These are phyloP conservation scores for Avena insularis DNA, from an alignment of 176 grass and related monocot species.

Conservation along the genomic window DNA sequence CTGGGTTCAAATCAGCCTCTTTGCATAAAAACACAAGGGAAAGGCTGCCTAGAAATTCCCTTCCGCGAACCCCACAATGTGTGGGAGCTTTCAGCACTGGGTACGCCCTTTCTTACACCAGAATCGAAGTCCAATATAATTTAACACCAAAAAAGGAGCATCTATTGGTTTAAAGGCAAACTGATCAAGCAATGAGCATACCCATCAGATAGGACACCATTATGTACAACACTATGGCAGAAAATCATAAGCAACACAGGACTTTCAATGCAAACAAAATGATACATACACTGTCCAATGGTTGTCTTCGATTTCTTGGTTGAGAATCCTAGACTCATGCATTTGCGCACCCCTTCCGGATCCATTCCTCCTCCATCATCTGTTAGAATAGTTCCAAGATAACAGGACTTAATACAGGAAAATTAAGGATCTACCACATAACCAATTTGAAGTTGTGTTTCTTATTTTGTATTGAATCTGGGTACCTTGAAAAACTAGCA, in stretches of 20 bases:
- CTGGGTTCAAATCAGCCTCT: too few relatives aligned
- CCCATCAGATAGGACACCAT: not conserved
- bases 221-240: not conserved
- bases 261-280: not conserved
- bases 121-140: slow-evolving; percentile 18
- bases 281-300: slow-evolving; percentile 87
- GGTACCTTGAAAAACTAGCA: slow-evolving; percentile 96
- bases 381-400: slow-evolving; percentile 41
- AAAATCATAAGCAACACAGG: not conserved
- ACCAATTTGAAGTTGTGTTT: slow-evolving; percentile 9
- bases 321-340: slow-evolving; percentile 98
- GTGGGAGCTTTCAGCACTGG: too few relatives aligned
- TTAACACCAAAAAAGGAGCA: not conserved
- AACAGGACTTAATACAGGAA: slow-evolving; percentile 24
- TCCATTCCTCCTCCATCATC: slow-evolving; percentile 99
- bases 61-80: too few relatives aligned
- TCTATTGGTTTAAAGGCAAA: slow-evolving; percentile 12
- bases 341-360: slow-evolving; percentile 82
- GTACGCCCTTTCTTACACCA: not conserved
- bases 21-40: too few relatives aligned
- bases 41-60: too few relatives aligned
- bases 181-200: not conserved
- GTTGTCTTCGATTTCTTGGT: slow-evolving; percentile 94
- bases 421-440: not conserved
- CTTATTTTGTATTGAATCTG: not conserved